Conservation (phyloP, 441 rosid species). For the Aleurites moluccanus region DNA sequence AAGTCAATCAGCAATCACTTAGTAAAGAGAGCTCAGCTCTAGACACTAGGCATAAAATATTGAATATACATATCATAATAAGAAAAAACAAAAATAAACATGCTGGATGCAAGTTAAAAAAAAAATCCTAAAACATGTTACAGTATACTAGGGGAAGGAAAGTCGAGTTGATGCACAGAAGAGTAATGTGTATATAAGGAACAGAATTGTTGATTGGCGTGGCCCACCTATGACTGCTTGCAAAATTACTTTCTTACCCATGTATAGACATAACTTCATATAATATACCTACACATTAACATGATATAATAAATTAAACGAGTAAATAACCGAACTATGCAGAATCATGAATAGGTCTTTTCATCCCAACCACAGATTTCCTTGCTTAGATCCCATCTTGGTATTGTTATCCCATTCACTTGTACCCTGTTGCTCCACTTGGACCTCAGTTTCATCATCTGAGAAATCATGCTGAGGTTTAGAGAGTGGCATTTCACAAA, state of each 20-base stretch:
- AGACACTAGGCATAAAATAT: conserved; percentile 21
- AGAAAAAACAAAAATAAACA: background rate
- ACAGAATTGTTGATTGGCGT: conserved; percentile 15
- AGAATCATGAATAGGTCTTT: conserved; percentile 48
- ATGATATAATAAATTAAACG: background rate
- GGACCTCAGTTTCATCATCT: conserved; percentile 65
- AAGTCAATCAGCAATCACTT: conserved; percentile 35
- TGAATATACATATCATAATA: background rate
- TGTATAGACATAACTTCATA: conserved; percentile 12
- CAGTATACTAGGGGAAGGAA: background rate
- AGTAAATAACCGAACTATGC: conserved; percentile 17
- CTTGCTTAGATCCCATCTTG: conserved; percentile 37
- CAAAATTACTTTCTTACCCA: conserved; percentile 22
- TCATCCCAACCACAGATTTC: conserved; percentile 57
- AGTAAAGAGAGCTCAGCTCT: conserved; percentile 21
- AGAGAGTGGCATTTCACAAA: conserved; percentile 5
- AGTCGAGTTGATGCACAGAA: conserved; percentile 9
- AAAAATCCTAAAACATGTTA: background rate
- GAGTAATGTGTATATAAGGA: background rate
- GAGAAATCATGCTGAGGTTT: conserved; percentile 27
- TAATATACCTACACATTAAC: background rate
- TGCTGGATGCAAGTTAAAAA: conserved; percentile 1
- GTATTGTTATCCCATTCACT: conserved; percentile 36
- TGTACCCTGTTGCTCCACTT: conserved; percentile 35
- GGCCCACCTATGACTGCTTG: conserved; percentile 18